These are phyloP conservation scores for Corynascus novoguineensis DNA, from an alignment of 495 filamentous ascomycete genomes.

Conservation along the genomic window DNA sequence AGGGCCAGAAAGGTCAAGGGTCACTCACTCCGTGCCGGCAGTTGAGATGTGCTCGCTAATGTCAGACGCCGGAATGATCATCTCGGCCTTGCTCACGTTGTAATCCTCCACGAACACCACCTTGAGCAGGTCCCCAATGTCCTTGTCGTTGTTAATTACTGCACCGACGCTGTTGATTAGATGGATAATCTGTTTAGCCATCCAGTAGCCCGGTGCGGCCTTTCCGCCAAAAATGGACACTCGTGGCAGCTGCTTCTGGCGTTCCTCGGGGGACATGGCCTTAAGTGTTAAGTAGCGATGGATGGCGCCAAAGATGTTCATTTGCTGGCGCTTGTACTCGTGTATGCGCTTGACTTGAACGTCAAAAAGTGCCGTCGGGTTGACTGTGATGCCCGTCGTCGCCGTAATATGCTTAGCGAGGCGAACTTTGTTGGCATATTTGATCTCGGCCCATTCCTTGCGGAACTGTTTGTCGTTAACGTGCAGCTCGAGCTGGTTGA, in stretches of 20 bases:
- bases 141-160: slow-evolving; percentile 87
- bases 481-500: slow-evolving; percentile 75
- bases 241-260: slow-evolving; percentile 82
- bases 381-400: slow-evolving; percentile 70
- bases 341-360: slow-evolving; percentile 99
- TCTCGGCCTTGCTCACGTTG: slow-evolving; percentile 98
- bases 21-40: slow-evolving; percentile 74
- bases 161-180: slow-evolving; percentile 86
- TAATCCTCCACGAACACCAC: slow-evolving; percentile 97
- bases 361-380: slow-evolving; percentile 85
- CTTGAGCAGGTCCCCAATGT: slow-evolving; percentile 91
- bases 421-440: slow-evolving; percentile 61
- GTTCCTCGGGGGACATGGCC: slow-evolving; percentile 71
- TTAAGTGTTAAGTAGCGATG: slow-evolving; percentile 91
- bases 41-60: slow-evolving; percentile 99
- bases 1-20: too few relatives aligned
- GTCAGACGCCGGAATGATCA: slow-evolving; percentile 90
- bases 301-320: slow-evolving; percentile 98
- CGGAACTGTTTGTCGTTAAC: slow-evolving; percentile 84
- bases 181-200: slow-evolving; percentile 98
- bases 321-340: slow-evolving; percentile 98
- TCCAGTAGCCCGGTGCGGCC: slow-evolving; percentile 98
- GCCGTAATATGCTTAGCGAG: slow-evolving; percentile 87
- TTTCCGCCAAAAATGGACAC: slow-evolving; percentile 98
- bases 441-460: slow-evolving; percentile 87